Evolutionary conservation across 768 basidiomycete species (phyloP), one percentile per base, ranked within the genome.

Genomic region (Lactarius indigo): DNA sequence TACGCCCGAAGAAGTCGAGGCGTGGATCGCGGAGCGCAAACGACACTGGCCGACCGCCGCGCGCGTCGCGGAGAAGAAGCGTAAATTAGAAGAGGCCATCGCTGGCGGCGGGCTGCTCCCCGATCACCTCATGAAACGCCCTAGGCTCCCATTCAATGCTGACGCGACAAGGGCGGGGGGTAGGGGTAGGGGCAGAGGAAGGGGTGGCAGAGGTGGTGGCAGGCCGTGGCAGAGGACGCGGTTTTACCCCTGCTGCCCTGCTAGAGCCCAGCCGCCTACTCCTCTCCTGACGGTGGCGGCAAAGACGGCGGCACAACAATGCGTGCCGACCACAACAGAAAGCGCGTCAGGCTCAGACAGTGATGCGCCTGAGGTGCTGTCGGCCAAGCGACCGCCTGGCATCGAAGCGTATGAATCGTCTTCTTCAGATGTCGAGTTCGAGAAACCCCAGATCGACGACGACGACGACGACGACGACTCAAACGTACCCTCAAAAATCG

Each of bases 11-110:
- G 85, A 88, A 9, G 78, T 98, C 65, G 85, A 85, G 26, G 85
- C 84, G 37, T 98, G 96, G 96, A 84, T 96, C 57, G 87, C 84
- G 17, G 96, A 98, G 73, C 87, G 96, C 50, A 95, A 87, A 76
- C 87, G 85, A 71, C 85, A 90, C 18, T 98, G 90, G 81, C 96
- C 96, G 13, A 91, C 87, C 20, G 74, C 83, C 35, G 73, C 80
- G 57, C 84, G 86, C 30, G 81, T 92, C 2, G 85, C 84, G 65
- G 92, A 96, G 55, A 97, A 96, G 81, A 89, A 88, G 71, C 82
- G 85, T 69, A 93, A 90, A 73, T 74, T 87, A 28, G 84, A 88
- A 67, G 92, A 94, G 69, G 94, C 94, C 10, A 78, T 85, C 39
- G 87, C 86, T n/a, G 83, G 90, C 61, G 94, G 94, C 1, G 90